Evolutionary conservation across 108 stramenopile species (phyloP).

Genomic region (Cyclotella kingstonii): DNA sequence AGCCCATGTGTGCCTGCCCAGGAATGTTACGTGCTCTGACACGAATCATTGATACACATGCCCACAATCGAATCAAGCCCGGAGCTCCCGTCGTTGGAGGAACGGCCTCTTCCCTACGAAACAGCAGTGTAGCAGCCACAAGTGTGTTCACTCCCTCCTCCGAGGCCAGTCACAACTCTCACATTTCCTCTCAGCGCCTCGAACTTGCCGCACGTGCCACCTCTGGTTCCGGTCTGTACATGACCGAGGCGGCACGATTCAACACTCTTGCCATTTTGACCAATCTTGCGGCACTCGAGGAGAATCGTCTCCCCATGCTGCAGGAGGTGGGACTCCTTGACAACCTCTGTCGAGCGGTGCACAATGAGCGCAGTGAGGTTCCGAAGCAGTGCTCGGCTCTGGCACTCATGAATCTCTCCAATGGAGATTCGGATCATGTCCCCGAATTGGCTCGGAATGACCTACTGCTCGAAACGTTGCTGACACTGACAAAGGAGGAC

Average conservation of each 20-base stretch:
- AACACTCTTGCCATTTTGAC: constrained; percentile 55
- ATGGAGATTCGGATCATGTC: constrained; percentile 53
- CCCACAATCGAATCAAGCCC: constrained; percentile 46
- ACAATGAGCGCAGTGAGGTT: constrained; percentile 50
- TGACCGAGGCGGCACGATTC: constrained; percentile 57
- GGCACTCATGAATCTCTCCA: constrained; percentile 58
- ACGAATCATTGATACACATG: constrained; percentile 51
- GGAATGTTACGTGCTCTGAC: constrained; percentile 49
- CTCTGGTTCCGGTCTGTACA: constrained; percentile 42
- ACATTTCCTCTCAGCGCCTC: no score
- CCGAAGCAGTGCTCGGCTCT: constrained; percentile 54
- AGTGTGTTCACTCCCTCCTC: no score
- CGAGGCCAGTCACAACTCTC: no score
- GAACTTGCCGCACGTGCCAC: constrained; percentile 35
- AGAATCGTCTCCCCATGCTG: constrained; percentile 52
- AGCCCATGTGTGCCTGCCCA: constrained; percentile 42
- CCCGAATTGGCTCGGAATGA: constrained; percentile 57
- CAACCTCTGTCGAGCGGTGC: constrained; percentile 46
- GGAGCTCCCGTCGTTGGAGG: constrained; percentile 36
- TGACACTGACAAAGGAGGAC: constrained; percentile 49
- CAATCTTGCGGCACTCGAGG: constrained; percentile 52
- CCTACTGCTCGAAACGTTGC: constrained; percentile 45
- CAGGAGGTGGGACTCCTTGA: constrained; percentile 40
- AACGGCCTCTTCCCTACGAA: constrained; percentile 5
- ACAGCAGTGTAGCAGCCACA: no score